phyloP scores from a whole-genome alignment of 2,329 filamentous ascomycete species.

The Neospermospora avenae region DNA sequence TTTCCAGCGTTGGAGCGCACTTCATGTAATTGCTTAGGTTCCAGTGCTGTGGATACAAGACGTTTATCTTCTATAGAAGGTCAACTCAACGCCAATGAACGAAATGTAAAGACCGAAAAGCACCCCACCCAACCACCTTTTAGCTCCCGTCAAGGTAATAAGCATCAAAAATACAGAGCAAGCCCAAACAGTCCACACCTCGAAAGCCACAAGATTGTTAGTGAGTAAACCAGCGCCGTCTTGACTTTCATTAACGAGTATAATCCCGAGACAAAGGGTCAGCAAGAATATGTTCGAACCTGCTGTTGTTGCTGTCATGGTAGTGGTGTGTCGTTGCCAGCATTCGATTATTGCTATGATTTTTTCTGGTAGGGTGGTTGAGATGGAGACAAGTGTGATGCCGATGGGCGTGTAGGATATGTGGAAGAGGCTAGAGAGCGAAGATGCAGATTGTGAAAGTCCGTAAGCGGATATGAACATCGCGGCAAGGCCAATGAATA shows the following conservation, averaged over 20 bases:
- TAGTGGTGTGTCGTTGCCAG: conserved; percentile 44
- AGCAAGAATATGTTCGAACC: conserved; percentile 54
- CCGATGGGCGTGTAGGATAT: conserved; percentile 46
- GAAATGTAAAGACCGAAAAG: conserved; percentile 32
- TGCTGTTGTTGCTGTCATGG: conserved; percentile 49
- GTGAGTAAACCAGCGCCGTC: conserved; percentile 17
- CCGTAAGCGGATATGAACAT: conserved; percentile 45
- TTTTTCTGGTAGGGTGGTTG: conserved; percentile 52
- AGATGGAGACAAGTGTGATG: conserved; percentile 46
- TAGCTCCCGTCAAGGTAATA: conserved; percentile 32
- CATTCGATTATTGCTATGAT: conserved; percentile 47
- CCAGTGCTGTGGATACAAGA: not conserved
- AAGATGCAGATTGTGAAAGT: conserved; percentile 42
- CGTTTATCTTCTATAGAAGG: conserved; percentile 9
- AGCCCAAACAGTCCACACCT: conserved; percentile 32
- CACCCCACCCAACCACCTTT: conserved; percentile 35
- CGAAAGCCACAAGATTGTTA: conserved; percentile 30
- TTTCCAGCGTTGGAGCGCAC: not conserved
- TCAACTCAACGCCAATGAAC: conserved; percentile 24
- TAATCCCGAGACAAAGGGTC: conserved; percentile 45
- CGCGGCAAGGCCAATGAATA: conserved; percentile 42
- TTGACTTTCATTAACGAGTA: conserved; percentile 32
- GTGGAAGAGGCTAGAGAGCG: conserved; percentile 39
- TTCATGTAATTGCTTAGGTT: not conserved
- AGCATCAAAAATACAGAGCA: conserved; percentile 25